Conservation (phyloP, 225 moss, liverwort and hornwort species). For the Takakia lepidozioides region DNA sequence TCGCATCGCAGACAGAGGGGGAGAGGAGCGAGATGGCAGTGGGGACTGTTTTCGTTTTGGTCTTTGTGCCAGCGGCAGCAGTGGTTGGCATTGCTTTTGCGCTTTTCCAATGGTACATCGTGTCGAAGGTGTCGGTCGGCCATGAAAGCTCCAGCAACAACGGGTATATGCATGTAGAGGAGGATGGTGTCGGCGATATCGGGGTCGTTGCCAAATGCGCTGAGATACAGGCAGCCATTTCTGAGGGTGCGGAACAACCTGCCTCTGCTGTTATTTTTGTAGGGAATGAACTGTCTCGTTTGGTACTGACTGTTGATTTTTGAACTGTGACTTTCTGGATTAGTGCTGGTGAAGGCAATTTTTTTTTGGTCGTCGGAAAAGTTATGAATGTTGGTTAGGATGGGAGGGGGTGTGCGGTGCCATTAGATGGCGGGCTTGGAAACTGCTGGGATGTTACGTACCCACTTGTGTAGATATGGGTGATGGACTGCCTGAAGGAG, state of each 20-base stretch:
- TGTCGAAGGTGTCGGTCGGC: slow-evolving; percentile 53
- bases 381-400: neutral
- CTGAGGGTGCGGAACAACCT: slow-evolving; percentile 62
- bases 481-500: too few species aligned
- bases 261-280: too few species aligned
- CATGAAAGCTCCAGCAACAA: slow-evolving; percentile 19
- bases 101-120: slow-evolving; percentile 65
- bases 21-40: slow-evolving; percentile 42
- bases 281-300: neutral
- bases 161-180: slow-evolving; percentile 56
- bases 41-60: slow-evolving; percentile 47
- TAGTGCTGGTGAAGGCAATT: neutral
- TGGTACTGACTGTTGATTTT: too few species aligned
- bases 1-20: neutral
- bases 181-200: slow-evolving; percentile 49
- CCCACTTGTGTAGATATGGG: too few species aligned
- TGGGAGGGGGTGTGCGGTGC: neutral
- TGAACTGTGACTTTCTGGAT: too few species aligned
- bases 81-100: slow-evolving; percentile 76
- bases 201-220: slow-evolving; percentile 45
- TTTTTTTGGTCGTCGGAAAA: too few species aligned
- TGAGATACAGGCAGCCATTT: slow-evolving; percentile 73
- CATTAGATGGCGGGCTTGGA: neutral
- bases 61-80: slow-evolving; percentile 53
- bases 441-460: too few species aligned